Base-by-base conservation (phyloP, 2,329 filamentous ascomycete genomes). In the Hypoxylon sp. region DNA sequence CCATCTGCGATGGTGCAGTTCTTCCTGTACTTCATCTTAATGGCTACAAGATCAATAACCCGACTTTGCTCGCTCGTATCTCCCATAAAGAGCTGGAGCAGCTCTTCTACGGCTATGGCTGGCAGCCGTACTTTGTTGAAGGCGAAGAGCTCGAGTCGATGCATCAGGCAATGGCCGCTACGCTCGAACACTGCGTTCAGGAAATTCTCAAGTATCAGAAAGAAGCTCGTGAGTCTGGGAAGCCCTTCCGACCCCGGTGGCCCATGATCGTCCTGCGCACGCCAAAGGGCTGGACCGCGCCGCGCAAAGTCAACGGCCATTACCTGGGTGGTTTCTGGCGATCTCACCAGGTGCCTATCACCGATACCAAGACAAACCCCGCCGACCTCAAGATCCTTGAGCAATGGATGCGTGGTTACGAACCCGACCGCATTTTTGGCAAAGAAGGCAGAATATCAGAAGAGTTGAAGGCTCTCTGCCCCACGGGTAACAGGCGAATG, bases 41-140 rank as follows among this genome's bases (percentile, higher is more conserved):
- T 72, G 91, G 91, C 48, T 94, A 94, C 84, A 94, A 94, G 83
- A 94, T 94, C 82, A 92, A 92, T 82, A 92, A 93, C 78, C 90
- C 90, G 7, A 94, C 89, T 4, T 75, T 94, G 0, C 85, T 94
- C 14, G 88, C 91, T 12, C 88, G 91, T 70, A 90, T 94, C 74
- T 87, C 87, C 45, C 90, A 93, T 76, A 87, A 91, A 67, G 91
- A 94, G 78, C 83, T 94, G 5, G 85, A 88, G 71, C 81, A 84
- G 23, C 82, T 94, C 16, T 91, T 94, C 78, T 69, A 86, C 43
- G 91, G 91, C 29, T 94, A 93, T 73, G 91, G 91, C 70, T 94
- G 90, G 88, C 87, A 88, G 51, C 91, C 91, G 7, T 93, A 93
- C 78, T 93, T 94, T 72, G 91, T 94, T 50, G 91, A 94, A 74